Base-by-base conservation (phyloP, 1,284 basidiomycete genomes). In the Trichosporon sp. region DNA sequence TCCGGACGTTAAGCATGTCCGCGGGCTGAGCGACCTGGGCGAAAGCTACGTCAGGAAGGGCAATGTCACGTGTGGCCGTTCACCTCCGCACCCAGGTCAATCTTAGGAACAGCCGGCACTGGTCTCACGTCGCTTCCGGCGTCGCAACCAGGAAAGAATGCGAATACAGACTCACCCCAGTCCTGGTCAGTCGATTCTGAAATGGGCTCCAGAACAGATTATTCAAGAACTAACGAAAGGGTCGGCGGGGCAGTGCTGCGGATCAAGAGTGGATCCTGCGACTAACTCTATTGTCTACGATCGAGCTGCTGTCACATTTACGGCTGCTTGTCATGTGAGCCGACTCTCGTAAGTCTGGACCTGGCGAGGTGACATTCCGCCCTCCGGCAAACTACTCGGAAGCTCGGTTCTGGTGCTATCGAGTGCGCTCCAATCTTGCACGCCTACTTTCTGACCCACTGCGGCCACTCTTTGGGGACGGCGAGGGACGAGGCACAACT, bases 1-100 rank as follows among this genome's bases (percentile, higher is more conserved):
- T 54, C 5, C 51, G 8, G 51, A 4, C 51, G 19, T 54, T 54
- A 54, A 54, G 51, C 51, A 54, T 54, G 51, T 54, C 51, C 51
- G 51, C 14, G 26, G 26, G 26, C 51, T 16, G 51, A 54, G 51
- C 51, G 19, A 48, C 16, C 46, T 48, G 19, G 46, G 51, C 11
- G 19, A 12, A 26, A 54, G 51, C 51, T 54, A 54, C 51, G 51
- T 54, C 51, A 54, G 46, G 6, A 8, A 6, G 26, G 26, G 46
- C 4, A 8, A 26, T 19, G 51, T 54, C 51, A 54, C 51, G 51
- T 54, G 51, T 26, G 5, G 19, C 8, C 51, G 26, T 26, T 26
- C 8, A 4, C 26, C 51, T 16, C 6, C 26, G 26, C 26, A 26
- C 26, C 26, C 26, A 7, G 5, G 38, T 40, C 38, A 40, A 40